Evolutionary conservation across 805 yeast species (phyloP), one percentile per base, ranked within the genome.

Genomic region (Hanseniaspora taiwanica): DNA sequence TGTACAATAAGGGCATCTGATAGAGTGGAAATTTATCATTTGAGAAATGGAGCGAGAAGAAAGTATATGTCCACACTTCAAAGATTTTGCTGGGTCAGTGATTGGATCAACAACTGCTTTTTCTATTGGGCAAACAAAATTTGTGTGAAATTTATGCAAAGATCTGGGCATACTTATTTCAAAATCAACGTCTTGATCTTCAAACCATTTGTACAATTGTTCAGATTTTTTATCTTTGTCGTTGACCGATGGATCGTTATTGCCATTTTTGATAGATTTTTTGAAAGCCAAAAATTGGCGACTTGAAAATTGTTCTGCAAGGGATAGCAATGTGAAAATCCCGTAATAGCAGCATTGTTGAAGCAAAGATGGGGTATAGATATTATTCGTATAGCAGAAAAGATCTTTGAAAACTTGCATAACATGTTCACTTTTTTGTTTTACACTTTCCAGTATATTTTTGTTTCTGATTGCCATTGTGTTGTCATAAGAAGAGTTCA

Each of bases 1-100:
- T 0, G 85, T 84, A 52, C 86, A 79, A 48, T 79, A 79, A 1
- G 85, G 86, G 53, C 86, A 79, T 52, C 78, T 78, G 59, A 78
- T 75, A 8, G 33, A 33, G 66, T 59, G 41, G 60, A 60, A 25
- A 67, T 64, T 4, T 62, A 42, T 53, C 58, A 42, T 58, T 62
- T 23, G 65, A 63, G 45, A 79, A 54, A 34, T 68, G 68, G 35
- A 56, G 59, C 43, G 78, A 54, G 43, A 78, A 0, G 81, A 72
- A 2, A 80, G 60, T 6, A 80, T 63, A 56, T 80, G 89, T 35
- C 74, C 74, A 51, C 84, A 77, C 3, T 78, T 76, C 20, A 77
- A 55, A 40, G 71, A 62, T 63, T 69, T 68, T 3, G 83, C 79
- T n/a, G 81, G 82, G 48, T 76, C 75, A 16, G 59, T 63, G 1